Conservation (phyloP, 1,284 basidiomycete genomes). For the Leucoagaricus sp. region DNA sequence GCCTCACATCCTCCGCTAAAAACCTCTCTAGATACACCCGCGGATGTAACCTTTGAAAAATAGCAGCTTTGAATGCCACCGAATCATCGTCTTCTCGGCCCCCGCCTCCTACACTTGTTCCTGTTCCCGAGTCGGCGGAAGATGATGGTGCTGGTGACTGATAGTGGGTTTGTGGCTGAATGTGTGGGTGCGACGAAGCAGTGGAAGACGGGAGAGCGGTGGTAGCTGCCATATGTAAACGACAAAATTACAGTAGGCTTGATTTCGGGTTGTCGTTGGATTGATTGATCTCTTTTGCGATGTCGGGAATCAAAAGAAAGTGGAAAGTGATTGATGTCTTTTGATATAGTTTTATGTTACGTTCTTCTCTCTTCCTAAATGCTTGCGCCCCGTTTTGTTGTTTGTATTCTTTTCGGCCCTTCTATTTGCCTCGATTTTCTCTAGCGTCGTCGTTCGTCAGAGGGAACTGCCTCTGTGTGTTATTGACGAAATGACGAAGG, state of each 20-base stretch:
- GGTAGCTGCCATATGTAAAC: background rate
- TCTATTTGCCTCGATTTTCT: background rate
- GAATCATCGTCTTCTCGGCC: slow-evolving; percentile 20
- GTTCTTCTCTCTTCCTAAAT: too few species aligned
- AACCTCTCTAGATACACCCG: slow-evolving; percentile 81
- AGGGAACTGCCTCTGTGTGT: background rate
- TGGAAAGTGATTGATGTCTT: too few species aligned
- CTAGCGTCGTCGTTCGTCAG: background rate
- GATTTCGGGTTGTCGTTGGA: background rate
- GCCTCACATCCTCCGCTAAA: slow-evolving; percentile 67
- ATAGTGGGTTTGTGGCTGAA: background rate
- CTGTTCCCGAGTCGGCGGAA: background rate
- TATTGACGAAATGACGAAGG: background rate
- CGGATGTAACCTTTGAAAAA: slow-evolving; percentile 84
- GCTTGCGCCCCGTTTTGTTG: background rate
- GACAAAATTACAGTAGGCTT: too few species aligned
- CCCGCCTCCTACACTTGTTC: background rate
- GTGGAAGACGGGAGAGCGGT: background rate
- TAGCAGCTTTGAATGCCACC: slow-evolving; percentile 56
- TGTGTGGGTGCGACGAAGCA: background rate
- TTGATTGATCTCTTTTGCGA: background rate
- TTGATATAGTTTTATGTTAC: too few species aligned
- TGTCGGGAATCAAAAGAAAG: background rate
- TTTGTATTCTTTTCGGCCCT: background rate
- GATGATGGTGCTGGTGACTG: background rate